Evolutionary conservation across 352 stramenopile genomes (phyloP), one percentile per base, ranked within the genome.

Genomic region (Lagenidium sp.): DNA sequence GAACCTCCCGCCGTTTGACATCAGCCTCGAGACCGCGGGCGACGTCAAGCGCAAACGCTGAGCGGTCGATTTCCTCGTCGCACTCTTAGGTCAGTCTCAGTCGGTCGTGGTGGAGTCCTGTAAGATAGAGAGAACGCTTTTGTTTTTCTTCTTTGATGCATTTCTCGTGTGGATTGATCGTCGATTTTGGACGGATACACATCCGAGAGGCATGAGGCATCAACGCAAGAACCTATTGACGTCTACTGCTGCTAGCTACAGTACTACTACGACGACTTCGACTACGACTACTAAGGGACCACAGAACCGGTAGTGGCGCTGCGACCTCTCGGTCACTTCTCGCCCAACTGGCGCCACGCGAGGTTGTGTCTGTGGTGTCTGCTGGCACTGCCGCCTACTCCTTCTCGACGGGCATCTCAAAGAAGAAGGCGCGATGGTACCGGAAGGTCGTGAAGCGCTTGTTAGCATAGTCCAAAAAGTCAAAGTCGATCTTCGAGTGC

Each of bases 401-500:
- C n/a, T 41, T 39, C 16, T 39, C 20, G 34, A 39, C 20, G 34
- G 53, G 41, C 31, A 47, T n/a, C n/a, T n/a, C 46, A 36, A 60
- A 60, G 47, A 88, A 86, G 53, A 81, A 76, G 26, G 64, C 63
- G 36, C 66, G 63, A 35, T 94, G 82, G 56, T 77, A 57, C 32
- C 86, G 68, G 40, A 91, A 93, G n/a, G 75, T 79, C 5, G 50
- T 66, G 44, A 94, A 89, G 34, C 82, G 80, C 55, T 89, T 87
- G 12, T 57, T 57, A 22, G 80, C 82, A 53, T 94, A 94, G 50
- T 85, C 71, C 40, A 92, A 41, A 51, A 94, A 94, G 62, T 94
- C 76, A 57, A 94, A 94, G 61, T 94, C 82, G 51, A 94, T 94
- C 64, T 82, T 88, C 38, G 82, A 94, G 58, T 93, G 76, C 7